phyloP scores from a whole-genome alignment of 345 rosid species.

The Gynandropsis gynandra region DNA sequence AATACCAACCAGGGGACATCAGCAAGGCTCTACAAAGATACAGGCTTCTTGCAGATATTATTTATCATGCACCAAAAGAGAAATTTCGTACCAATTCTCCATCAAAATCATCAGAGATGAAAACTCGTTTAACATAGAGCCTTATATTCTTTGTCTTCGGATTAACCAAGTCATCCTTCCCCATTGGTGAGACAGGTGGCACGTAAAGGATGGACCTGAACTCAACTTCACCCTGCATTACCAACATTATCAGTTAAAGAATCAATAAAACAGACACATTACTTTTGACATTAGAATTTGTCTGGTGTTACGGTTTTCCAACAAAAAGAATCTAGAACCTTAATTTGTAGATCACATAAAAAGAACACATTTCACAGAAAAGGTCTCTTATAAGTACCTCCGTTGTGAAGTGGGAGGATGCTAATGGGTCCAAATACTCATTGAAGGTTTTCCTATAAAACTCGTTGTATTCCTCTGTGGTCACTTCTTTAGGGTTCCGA shows the following conservation, averaged over 20 bases:
- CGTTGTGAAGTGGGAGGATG: too few relatives aligned
- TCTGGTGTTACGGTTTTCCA: constrained; percentile 6
- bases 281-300: not conserved
- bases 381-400: too few relatives aligned
- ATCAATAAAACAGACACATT: not conserved
- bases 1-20: constrained; percentile 4
- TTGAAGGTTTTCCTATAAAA: constrained; percentile 82
- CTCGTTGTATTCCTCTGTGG: constrained; percentile 83
- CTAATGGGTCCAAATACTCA: constrained; percentile 78
- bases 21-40: not conserved
- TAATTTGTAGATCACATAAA: too few relatives aligned
- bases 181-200: constrained; percentile 65
- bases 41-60: too few relatives aligned
- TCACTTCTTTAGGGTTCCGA: constrained; percentile 87
- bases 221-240: constrained; percentile 90
- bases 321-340: not conserved
- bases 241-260: constrained; percentile 16
- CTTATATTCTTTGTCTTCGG: constrained; percentile 96
- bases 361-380: too few relatives aligned
- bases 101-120: constrained; percentile 96
- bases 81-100: constrained; percentile 77
- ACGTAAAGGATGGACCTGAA: constrained; percentile 91
- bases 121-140: constrained; percentile 89
- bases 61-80: not conserved
- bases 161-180: constrained; percentile 78